A percentile compares a stretch with the other conserved stretches of the same genome.
These are phyloP conservation scores for Gracilaria caudata DNA, from an alignment of 23 red algal species.

Conservation along the genomic window DNA sequence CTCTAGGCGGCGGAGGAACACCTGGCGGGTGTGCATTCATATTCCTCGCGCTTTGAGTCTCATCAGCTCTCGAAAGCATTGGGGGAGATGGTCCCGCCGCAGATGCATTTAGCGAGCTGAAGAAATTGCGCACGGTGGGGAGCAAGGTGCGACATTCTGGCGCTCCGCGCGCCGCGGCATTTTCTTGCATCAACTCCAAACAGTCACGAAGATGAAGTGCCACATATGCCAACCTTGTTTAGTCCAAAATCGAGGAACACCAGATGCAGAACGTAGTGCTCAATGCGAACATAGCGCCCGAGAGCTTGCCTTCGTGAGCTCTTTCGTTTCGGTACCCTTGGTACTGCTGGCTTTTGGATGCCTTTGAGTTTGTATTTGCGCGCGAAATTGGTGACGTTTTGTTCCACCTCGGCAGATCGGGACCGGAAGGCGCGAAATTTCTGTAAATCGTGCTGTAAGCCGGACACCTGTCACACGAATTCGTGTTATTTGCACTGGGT, in stretches of 20 bases:
- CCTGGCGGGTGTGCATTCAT: not conserved
- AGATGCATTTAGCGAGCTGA: constrained; percentile 14
- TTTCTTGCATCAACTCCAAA: constrained; percentile 39
- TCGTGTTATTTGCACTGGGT: not conserved
- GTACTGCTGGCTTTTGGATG: not conserved
- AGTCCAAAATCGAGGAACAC: not conserved
- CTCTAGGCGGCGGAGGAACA: constrained; percentile 25
- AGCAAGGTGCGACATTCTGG: constrained; percentile 22
- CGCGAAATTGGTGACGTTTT: constrained; percentile 15
- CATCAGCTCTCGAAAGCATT: constrained; percentile 40
- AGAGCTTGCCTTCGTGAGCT: not conserved
- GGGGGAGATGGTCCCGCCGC: constrained; percentile 31
- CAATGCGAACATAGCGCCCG: not conserved
- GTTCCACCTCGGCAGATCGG: not conserved
- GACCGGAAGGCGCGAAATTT: not conserved
- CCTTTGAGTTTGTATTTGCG: constrained; percentile 26
- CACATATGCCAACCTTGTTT: not conserved
- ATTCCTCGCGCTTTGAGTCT: constrained; percentile 3
- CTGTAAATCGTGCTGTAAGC: no score
- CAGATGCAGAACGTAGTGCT: not conserved
- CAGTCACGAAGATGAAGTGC: not conserved
- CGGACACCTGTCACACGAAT: no score
- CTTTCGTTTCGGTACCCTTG: not conserved
- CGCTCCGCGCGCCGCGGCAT: constrained; percentile 53
- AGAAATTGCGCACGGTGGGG: constrained; percentile 29